Evolutionary conservation across 2,329 filamentous ascomycete genomes (phyloP).

Genomic region (Penicillium sp.): DNA sequence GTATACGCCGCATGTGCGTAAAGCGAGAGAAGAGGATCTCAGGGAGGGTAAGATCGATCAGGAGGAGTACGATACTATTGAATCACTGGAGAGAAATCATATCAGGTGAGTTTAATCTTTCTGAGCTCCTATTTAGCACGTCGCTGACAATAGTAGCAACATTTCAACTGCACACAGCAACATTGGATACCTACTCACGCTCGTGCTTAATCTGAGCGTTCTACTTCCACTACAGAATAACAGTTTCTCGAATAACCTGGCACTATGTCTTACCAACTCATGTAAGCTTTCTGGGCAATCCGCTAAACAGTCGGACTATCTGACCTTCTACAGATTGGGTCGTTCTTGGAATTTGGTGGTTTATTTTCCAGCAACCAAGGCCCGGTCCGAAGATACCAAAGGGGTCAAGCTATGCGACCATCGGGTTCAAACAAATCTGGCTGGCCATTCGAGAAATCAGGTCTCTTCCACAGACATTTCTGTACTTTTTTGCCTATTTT

Average conservation of each 20-base stretch:
- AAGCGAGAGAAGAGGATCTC: conserved; percentile 44
- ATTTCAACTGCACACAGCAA: conserved; percentile 47
- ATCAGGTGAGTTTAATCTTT: conserved; percentile 31
- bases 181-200: conserved; percentile 43
- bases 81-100: conserved; percentile 45
- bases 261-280: conserved; percentile 44
- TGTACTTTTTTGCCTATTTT: conserved; percentile 46
- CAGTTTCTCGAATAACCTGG: conserved; percentile 41
- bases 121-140: background rate
- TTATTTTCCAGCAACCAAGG: conserved; percentile 44
- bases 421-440: conserved; percentile 46
- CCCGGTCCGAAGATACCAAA: conserved; percentile 43
- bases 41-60: conserved; percentile 40
- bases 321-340: conserved; percentile 40
- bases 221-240: conserved; percentile 41
- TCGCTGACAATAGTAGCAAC: conserved; percentile 29
- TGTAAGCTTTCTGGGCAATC: conserved; percentile 28
- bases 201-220: conserved; percentile 43
- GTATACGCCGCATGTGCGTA: conserved; percentile 45
- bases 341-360: conserved; percentile 46
- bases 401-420: conserved; percentile 42
- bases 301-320: background rate
- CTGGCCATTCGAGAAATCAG: conserved; percentile 40
- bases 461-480: conserved; percentile 43
- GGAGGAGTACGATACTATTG: conserved; percentile 42